These are phyloP conservation scores for Dothistroma septosporum DNA, from an alignment of 2,329 filamentous ascomycete genomes.

Conservation along the genomic window DNA sequence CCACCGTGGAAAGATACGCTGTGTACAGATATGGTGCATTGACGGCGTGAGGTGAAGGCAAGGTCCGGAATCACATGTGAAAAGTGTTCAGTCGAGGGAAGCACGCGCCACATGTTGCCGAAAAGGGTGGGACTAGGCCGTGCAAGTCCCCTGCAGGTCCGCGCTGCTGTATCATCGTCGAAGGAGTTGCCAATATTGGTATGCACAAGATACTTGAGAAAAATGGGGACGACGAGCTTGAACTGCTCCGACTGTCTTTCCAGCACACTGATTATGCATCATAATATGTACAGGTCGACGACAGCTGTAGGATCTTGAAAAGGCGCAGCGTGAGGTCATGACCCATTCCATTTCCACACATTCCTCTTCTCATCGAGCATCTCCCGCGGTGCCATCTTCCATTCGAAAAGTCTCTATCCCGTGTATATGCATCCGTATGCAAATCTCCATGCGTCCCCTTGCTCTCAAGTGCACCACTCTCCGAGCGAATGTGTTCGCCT, in stretches of 20 bases:
- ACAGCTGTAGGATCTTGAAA: conserved; percentile 13
- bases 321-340: conserved; percentile 18
- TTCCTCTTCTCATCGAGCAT: not conserved
- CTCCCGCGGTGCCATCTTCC: not conserved
- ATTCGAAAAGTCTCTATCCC: not conserved
- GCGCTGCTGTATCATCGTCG: not conserved
- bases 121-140: not conserved
- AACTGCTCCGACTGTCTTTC: conserved; percentile 4
- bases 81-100: not conserved
- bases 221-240: too few relatives aligned
- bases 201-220: too few relatives aligned
- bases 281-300: conserved; percentile 21
- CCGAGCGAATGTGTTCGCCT: conserved; percentile 22
- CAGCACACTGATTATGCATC: conserved; percentile 19
- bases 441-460: conserved; percentile 9
- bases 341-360: conserved; percentile 8
- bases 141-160: not conserved
- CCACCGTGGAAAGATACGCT: not conserved
- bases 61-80: not conserved
- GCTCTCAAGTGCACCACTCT: conserved; percentile 8
- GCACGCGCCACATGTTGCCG: not conserved
- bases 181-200: too few relatives aligned
- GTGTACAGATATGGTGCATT: not conserved
- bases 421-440: conserved; percentile 18
- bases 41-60: not conserved